A percentile compares a stretch with the other conserved stretches of the same genome.
Evolutionary conservation across 345 rosid genomes (phyloP).

Genomic region (Euphorbia lathyris): DNA sequence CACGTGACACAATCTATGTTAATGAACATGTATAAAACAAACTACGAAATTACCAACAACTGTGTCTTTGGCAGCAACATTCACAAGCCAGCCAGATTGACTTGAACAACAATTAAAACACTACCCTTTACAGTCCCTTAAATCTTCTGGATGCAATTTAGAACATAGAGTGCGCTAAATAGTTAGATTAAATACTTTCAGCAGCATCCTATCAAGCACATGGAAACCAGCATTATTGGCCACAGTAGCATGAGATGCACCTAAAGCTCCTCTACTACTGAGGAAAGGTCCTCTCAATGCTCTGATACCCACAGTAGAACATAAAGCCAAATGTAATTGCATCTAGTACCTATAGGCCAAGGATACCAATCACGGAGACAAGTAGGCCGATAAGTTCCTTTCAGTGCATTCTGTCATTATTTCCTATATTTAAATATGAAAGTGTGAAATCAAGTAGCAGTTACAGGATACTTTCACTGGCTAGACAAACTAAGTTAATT

Average conservation of each 20-base stretch:
- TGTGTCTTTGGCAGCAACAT: background rate
- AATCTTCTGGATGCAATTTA: background rate
- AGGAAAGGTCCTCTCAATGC: background rate
- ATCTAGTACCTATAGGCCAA: background rate
- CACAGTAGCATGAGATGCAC: background rate
- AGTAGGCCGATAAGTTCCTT: background rate
- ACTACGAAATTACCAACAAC: background rate
- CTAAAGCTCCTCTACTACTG: background rate
- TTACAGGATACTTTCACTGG: background rate
- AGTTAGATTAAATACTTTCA: background rate
- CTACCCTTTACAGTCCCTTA: background rate
- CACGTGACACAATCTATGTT: background rate
- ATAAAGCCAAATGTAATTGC: background rate
- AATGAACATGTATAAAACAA: background rate
- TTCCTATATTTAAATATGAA: background rate
- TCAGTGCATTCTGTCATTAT: background rate
- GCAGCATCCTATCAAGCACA: background rate
- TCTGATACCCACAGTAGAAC: background rate
- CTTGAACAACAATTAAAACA: background rate
- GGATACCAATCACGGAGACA: background rate
- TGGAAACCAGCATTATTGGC: background rate
- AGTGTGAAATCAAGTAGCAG: background rate
- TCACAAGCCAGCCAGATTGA: background rate
- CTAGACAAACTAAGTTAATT: background rate
- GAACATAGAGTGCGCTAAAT: background rate